These are phyloP conservation scores for Penicillium malachiteum DNA, from an alignment of 495 filamentous ascomycete genomes.

Conservation along the genomic window DNA sequence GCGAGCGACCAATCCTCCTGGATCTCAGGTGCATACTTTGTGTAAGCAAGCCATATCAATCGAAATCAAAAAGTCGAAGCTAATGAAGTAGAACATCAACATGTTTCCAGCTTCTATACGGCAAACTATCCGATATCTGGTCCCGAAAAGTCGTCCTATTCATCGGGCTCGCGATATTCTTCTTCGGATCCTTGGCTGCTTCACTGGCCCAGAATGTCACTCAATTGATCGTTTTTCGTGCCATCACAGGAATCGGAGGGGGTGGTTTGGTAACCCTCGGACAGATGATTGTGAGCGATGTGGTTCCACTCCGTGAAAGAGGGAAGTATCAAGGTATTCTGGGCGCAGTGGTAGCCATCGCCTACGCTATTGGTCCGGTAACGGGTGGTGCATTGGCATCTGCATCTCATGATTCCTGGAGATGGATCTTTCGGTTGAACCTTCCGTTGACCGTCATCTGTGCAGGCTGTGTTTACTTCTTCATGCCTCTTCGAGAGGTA, in stretches of 20 bases:
- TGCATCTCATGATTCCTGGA: conserved; percentile 43
- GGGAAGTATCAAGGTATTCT: conserved; percentile 62
- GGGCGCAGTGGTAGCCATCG: conserved; percentile 52
- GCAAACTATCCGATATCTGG: conserved; percentile 57
- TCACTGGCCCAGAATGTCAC: conserved; percentile 51
- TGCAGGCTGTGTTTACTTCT: conserved; percentile 50
- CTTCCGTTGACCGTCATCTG: conserved; percentile 46
- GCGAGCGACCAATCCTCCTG: conserved; percentile 50
- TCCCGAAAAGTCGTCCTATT: conserved; percentile 55
- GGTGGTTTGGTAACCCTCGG: conserved; percentile 56
- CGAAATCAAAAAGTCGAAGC: background rate
- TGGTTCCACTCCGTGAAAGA: conserved; percentile 53
- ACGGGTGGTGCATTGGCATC: conserved; percentile 53
- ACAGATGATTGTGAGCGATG: conserved; percentile 55
- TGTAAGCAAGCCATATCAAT: conserved; percentile 30
- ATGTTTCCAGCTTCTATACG: conserved; percentile 55
- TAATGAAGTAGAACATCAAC: conserved; percentile 45
- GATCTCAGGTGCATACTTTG: conserved; percentile 56
- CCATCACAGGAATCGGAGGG: conserved; percentile 55
- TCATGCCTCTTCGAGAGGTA: conserved; percentile 50
- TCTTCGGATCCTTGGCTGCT: conserved; percentile 52
- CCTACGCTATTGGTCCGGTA: conserved; percentile 55
- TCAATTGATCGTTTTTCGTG: conserved; percentile 55
- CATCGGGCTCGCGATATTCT: conserved; percentile 51
- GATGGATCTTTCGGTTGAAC: conserved; percentile 58